phyloP scores from a whole-genome alignment of 163 green algal genomes.

The Scenedesmus sp. region DNA sequence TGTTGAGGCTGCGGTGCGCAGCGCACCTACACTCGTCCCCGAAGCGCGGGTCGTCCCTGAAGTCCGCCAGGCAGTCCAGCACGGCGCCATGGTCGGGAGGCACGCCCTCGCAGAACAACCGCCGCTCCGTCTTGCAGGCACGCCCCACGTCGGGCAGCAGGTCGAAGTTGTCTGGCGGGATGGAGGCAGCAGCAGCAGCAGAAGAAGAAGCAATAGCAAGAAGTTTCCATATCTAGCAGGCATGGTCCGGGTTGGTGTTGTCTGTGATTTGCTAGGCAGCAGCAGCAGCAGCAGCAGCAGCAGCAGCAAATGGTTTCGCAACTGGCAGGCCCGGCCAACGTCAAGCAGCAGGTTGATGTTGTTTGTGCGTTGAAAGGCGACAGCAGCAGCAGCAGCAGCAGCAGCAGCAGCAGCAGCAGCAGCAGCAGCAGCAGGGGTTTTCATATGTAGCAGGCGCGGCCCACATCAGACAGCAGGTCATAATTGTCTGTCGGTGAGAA shows the following conservation, averaged over 20 bases:
- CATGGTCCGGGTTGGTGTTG: no score
- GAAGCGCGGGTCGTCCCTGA: neutral
- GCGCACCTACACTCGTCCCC: slow-evolving; percentile 13
- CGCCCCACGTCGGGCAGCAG: slow-evolving; percentile 13
- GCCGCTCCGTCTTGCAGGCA: slow-evolving; percentile 16
- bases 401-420: neutral
- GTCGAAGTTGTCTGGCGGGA: slow-evolving; percentile 40
- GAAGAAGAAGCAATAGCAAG: neutral
- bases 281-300: neutral
- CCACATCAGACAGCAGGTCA: slow-evolving; percentile 23
- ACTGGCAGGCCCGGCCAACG: neutral
- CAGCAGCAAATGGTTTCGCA: neutral
- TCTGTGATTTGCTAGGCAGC: no score
- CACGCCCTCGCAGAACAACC: slow-evolving; percentile 12
- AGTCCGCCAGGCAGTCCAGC: slow-evolving; percentile 47
- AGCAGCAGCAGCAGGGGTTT: neutral
- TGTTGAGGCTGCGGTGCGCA: no score
- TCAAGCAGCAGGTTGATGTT: slow-evolving; percentile 35
- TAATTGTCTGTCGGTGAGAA: slow-evolving; percentile 41
- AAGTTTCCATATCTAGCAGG: neutral
- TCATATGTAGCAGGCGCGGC: neutral
- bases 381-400: neutral
- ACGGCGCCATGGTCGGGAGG: neutral
- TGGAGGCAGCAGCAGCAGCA: neutral
- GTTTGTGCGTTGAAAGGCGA: slow-evolving; percentile 8